These are phyloP conservation scores for Mytilinidion resinicola DNA, from an alignment of 495 filamentous ascomycete species.

Conservation along the genomic window DNA sequence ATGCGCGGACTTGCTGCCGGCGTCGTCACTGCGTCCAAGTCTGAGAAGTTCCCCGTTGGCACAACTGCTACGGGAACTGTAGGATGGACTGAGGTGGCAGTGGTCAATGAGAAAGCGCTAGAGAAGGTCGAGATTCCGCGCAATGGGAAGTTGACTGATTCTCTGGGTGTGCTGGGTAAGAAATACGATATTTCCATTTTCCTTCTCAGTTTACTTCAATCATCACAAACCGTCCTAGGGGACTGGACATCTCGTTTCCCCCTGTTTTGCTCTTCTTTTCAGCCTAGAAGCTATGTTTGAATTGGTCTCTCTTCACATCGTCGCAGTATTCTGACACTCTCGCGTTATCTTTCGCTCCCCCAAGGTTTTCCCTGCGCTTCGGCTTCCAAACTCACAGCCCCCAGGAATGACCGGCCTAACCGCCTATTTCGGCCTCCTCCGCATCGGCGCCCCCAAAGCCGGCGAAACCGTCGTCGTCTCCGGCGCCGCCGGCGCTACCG, in stretches of 20 bases:
- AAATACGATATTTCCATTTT: background rate
- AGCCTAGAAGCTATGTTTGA: no score
- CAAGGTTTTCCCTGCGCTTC: conserved; percentile 14
- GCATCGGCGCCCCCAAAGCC: conserved; percentile 50
- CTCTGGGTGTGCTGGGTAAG: conserved; percentile 49
- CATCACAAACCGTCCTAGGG: no score
- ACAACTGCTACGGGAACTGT: conserved; percentile 45
- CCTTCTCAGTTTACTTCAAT: no score
- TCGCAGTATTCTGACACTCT: background rate
- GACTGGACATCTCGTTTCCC: no score
- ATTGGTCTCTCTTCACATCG: no score
- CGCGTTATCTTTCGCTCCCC: background rate
- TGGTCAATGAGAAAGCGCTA: conserved; percentile 44
- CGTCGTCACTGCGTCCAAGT: conserved; percentile 44
- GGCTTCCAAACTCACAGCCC: no score
- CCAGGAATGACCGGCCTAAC: conserved; percentile 50
- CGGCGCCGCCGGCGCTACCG: conserved; percentile 65
- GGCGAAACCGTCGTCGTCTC: conserved; percentile 63
- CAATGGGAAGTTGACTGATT: conserved; percentile 50
- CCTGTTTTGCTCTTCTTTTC: no score
- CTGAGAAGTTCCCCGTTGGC: conserved; percentile 44
- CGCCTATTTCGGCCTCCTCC: conserved; percentile 60
- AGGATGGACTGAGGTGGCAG: conserved; percentile 60
- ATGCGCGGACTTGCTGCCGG: conserved; percentile 60
- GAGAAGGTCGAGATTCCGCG: conserved; percentile 43